These are phyloP conservation scores for Pichia gijzeniarum DNA, from an alignment of 805 yeast genomes.

Conservation along the genomic window DNA sequence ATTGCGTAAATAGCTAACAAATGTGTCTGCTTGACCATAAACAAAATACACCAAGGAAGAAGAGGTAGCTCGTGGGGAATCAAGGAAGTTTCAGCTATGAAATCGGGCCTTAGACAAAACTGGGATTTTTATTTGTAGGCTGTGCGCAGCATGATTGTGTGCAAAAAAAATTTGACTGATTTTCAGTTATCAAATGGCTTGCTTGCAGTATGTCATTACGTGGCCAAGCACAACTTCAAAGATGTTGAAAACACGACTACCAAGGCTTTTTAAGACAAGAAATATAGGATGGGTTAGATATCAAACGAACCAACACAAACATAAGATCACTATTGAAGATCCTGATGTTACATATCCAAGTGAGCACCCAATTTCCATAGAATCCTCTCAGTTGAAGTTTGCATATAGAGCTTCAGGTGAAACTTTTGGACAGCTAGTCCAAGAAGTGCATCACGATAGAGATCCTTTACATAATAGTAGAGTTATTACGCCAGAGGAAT, in stretches of 20 bases:
- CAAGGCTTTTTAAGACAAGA: not conserved
- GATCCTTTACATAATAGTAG: constrained; percentile 27
- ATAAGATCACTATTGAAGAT: constrained; percentile 20
- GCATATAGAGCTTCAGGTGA: constrained; percentile 35
- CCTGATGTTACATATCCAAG: constrained; percentile 17
- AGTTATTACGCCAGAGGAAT: constrained; percentile 35
- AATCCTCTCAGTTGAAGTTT: constrained; percentile 26
- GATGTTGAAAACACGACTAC: not conserved
- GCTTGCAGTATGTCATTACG: not conserved
- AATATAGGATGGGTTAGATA: too few relatives aligned
- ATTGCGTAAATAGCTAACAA: too few relatives aligned
- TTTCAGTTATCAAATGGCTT: too few relatives aligned
- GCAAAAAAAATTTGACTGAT: not conserved
- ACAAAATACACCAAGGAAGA: too few relatives aligned
- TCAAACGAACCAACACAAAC: not conserved
- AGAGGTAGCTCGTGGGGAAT: too few relatives aligned
- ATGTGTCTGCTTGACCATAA: too few relatives aligned
- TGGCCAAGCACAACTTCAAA: not conserved
- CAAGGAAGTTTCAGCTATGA: too few relatives aligned
- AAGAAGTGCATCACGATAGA: constrained; percentile 31
- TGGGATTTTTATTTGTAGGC: not conserved
- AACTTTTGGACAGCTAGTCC: constrained; percentile 38
- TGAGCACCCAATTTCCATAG: constrained; percentile 19
- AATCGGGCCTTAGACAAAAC: too few relatives aligned
- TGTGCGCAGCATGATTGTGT: constrained; percentile 3